phyloP scores from a whole-genome alignment of 2,329 filamentous ascomycete species.

The Aspergillus felis region DNA sequence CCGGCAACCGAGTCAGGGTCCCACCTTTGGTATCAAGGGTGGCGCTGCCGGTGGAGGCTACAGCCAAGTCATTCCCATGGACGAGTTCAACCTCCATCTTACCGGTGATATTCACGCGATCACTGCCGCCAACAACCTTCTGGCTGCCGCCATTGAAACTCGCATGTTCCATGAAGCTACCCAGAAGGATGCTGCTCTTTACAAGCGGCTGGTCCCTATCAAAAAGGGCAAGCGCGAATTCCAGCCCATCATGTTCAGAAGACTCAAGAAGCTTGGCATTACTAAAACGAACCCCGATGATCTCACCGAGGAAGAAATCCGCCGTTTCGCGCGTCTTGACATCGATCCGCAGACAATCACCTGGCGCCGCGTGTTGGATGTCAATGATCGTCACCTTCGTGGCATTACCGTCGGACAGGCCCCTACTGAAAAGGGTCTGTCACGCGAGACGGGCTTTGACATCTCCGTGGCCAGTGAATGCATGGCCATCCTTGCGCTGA shows the following conservation, averaged over 20 bases:
- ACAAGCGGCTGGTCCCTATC: conserved; percentile 77
- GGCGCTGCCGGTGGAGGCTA: conserved; percentile 96
- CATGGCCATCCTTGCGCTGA: conserved; percentile 96
- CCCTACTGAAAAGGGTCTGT: conserved; percentile 83
- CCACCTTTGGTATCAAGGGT: conserved; percentile 98
- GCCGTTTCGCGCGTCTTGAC: conserved; percentile 84
- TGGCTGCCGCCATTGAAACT: conserved; percentile 94
- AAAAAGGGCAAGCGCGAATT: conserved; percentile 91
- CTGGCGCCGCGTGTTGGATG: conserved; percentile 92
- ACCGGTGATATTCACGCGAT: conserved; percentile 98
- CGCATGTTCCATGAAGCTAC: conserved; percentile 98
- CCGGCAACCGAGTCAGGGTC: conserved; percentile 91
- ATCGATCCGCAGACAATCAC: conserved; percentile 97
- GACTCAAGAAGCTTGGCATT: conserved; percentile 92
- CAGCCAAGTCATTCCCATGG: conserved; percentile 99
- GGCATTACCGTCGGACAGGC: conserved; percentile 86
- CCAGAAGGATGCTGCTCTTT: conserved; percentile 85
- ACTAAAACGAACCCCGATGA: conserved; percentile 91
- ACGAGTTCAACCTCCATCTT: conserved; percentile 97
- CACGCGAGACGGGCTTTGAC: conserved; percentile 88
- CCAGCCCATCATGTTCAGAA: conserved; percentile 83
- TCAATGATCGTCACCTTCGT: conserved; percentile 92
- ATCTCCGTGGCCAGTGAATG: conserved; percentile 97
- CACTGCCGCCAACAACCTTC: conserved; percentile 91
- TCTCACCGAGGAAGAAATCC: conserved; percentile 83